Evolutionary conservation across 345 rosid genomes (phyloP), one percentile per base, ranked within the genome.

Genomic region (Gossypium herbaceum): DNA sequence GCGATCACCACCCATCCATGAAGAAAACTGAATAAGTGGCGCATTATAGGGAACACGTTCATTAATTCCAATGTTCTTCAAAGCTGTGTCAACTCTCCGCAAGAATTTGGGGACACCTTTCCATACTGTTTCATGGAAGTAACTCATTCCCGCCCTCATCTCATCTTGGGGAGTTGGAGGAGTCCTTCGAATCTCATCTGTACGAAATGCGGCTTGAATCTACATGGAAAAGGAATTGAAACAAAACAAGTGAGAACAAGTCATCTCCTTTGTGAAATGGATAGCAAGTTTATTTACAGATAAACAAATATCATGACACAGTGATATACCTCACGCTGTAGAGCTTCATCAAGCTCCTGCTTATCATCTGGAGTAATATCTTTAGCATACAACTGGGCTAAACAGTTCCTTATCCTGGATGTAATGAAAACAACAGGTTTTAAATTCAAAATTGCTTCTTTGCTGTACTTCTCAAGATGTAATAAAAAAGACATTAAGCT

Each of bases 141-240:
- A 94, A 77, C 99, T 94, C 99, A 94, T 93, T 79, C 99, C 99
- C 20, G 93, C 96, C 78, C 99, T 90, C 99, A 93, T 96, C 75
- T 96, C 99, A 88, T 96, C 99, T 82, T 96, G 99, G 0, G 99
- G 99, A 55, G 99, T 87, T 0, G 99, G 99, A 73, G 97, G 94
- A 24, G 98, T 91, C 85, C 99, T 93, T 55, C 97, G 88, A 63
- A 96, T 96, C 85, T 96, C 99, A 85, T 96, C 99, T 0, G 99
- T 96, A n/a, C 99, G 98, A 77, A 93, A 96, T 34, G 98, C 99
- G 87, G 99, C 99, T 96, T 96, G 99, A 81, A 96, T 93, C 99
- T 95, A 75, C 65, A 81, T 22, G 20, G 25, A 20, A 67, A 57
- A 22, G 19, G 34, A 56, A 20, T 19, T 10, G 0, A 22, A 58